Conservation (phyloP, 1,139 yeast species). For the Debaryomyces robertsiae region DNA sequence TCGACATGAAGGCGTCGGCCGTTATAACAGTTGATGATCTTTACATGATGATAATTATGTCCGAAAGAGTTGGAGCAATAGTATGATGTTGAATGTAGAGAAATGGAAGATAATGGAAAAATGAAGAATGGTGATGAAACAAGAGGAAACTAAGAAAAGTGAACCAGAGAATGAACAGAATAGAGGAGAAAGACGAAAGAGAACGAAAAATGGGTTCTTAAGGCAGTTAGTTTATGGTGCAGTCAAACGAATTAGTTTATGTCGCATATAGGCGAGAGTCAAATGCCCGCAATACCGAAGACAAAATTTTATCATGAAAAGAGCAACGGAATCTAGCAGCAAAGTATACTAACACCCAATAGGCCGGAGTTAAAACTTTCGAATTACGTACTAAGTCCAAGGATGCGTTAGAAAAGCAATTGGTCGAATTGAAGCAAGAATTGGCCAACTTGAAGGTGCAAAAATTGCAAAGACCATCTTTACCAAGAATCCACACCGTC, state of each 20-base stretch:
- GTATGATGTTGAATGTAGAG: too few species aligned
- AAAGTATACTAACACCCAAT: slow-evolving; percentile 27
- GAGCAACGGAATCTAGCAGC: not conserved
- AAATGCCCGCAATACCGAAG: too few species aligned
- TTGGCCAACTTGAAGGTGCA: slow-evolving; percentile 96
- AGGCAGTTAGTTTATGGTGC: too few species aligned
- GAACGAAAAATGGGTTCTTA: too few species aligned
- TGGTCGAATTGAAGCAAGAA: slow-evolving; percentile 95
- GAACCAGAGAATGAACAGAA: too few species aligned
- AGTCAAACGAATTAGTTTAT: too few species aligned
- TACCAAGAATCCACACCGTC: slow-evolving; percentile 93
- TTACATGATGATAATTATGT: not conserved
- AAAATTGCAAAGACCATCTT: slow-evolving; percentile 87
- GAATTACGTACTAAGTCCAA: slow-evolving; percentile 98
- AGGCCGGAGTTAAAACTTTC: slow-evolving; percentile 93
- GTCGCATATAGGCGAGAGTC: too few species aligned
- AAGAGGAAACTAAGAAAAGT: not conserved
- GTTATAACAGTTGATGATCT: not conserved
- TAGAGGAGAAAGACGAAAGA: too few species aligned
- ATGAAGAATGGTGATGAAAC: not conserved
- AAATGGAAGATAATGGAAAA: too few species aligned
- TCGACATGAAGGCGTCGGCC: not conserved
- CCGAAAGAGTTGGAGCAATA: not conserved
- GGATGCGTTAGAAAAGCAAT: slow-evolving; percentile 93
- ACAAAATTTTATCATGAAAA: not conserved